Evolutionary conservation across 306 rosid genomes (phyloP).

Genomic region (Castanopsis chinensis): DNA sequence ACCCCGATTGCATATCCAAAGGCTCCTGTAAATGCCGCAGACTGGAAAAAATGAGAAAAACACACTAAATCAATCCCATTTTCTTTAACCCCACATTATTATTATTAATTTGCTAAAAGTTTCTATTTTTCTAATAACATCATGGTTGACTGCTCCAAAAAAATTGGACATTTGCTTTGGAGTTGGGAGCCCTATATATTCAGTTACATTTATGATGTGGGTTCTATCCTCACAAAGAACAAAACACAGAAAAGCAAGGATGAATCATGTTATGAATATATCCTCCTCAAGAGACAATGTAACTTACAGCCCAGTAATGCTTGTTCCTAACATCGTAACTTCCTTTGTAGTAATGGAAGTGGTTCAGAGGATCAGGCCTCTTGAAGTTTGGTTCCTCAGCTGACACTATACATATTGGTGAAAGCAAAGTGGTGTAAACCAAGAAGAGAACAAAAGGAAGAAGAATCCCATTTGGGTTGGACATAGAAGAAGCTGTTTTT

Average conservation of each 20-base stretch:
- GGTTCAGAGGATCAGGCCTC: conserved; percentile 64
- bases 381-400: conserved; percentile 34
- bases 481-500: conserved; percentile 37
- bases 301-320: conserved; percentile 71
- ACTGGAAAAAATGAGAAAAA: conserved; percentile 71
- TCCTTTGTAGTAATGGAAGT: conserved; percentile 57
- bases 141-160: neutral
- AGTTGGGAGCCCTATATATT: neutral
- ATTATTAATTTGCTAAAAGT: neutral
- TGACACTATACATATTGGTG: conserved; percentile 27
- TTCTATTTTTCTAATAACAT: neutral
- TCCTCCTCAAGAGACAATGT: neutral
- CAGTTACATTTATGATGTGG: neutral
- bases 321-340: conserved; percentile 47
- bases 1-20: conserved; percentile 61
- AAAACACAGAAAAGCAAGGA: neutral
- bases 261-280: neutral
- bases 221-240: neutral
- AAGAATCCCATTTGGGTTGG: conserved; percentile 26
- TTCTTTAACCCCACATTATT: neutral
- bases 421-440: conserved; percentile 32
- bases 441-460: conserved; percentile 36
- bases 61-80: conserved; percentile 34
- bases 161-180: neutral
- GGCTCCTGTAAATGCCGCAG: conserved; percentile 89